Base-by-base conservation (phyloP, 1,284 basidiomycete genomes). In the Fomes fomentarius region DNA sequence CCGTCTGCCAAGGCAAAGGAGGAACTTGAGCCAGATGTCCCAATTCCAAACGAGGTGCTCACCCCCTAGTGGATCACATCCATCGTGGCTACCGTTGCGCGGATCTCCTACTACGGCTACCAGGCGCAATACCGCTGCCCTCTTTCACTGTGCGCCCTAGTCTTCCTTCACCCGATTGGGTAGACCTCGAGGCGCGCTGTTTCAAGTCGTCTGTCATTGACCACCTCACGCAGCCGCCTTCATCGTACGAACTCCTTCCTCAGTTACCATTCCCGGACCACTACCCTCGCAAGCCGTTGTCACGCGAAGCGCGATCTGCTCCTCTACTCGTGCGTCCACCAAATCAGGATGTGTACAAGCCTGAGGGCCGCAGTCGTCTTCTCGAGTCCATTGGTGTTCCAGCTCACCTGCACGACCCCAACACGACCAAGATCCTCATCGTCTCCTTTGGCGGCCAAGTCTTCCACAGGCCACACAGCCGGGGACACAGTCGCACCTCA, bases 401-500 rank as follows among this genome's bases (percentile, higher is more conserved):
- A 0, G 46, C 56, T 4, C 61, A 79, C 17, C 68, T 80, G 6
- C 80, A 83, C 46, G 76, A 83, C 53, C 70, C 74, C 0, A 46
- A 64, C 5, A 67, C 61, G 31, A 84, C 80, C 6, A 85, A 80
- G 64, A 80, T 92, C 40, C 75, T 91, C 22, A 73, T 91, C 26
- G 87, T 92, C 11, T 91, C 87, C 1, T 92, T 92, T 65, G 89
- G 89, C 5, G 89, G 89, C 0, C 89, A 91, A 63, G 74, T 84
- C 14, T 86, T 91, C 67, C 80, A 81, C 47, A 78, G 78, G 30
- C 88, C 88, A 3, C 70, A 70, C 14, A 80, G 76, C 52, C 69
- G 67, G 7, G 56, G 61, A 1, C 61, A 65, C 59, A 66, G 63
- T 53, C 65, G 60, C 37, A 55, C 60, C 0, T 50, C 61, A 1